Evolutionary conservation across 805 yeast genomes (phyloP), one percentile per base, ranked within the genome.

Genomic region (Zygoascus flipseniorum): DNA sequence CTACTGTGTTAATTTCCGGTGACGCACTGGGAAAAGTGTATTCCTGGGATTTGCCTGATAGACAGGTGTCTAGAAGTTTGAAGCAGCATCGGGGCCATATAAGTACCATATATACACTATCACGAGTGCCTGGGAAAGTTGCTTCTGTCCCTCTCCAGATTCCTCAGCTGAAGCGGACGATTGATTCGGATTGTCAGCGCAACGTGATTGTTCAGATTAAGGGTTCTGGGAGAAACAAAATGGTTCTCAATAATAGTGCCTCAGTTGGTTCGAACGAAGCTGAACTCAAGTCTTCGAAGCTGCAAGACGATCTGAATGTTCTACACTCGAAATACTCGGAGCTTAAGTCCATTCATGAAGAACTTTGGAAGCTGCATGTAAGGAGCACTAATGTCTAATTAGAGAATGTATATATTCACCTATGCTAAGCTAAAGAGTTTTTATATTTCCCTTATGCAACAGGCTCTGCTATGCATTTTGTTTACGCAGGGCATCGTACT

Each of bases 1-100:
- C 92, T 4, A 80, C 90, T 16, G 66, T 72, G 39, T 62, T 90
- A 5, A 71, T 85, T 2, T 79, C 89, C 5, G 97, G 97, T 37
- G 95, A 87, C 64, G 66, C 76, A 0, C 62, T 60, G n/a, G 97
- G 97, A 1, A 74, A 78, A 31, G 79, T 87, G 1, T 77, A 78
- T 43, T 74, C 83, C 0, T 77, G 83, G 60, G 97, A 92, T 66
- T 73, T 66, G n/a, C 65, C 70, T 2, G 63, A 71, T 1, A 54
- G 57, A 35, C 76, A 72, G 57, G 62, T 69, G 16, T 53, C 63
- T 18, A 56, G 63, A 16, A 61, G 60, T 31, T 59, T 61, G 53
- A 57, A 65, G 43, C 56, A 59, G 48, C 58, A 52, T 52, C 52
- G 54, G 48, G 65, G 66, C 11, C 56, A 59, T 8, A 56, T 62